Conservation (phyloP, 352 stramenopile species). For the Globisporangium nunn region DNA sequence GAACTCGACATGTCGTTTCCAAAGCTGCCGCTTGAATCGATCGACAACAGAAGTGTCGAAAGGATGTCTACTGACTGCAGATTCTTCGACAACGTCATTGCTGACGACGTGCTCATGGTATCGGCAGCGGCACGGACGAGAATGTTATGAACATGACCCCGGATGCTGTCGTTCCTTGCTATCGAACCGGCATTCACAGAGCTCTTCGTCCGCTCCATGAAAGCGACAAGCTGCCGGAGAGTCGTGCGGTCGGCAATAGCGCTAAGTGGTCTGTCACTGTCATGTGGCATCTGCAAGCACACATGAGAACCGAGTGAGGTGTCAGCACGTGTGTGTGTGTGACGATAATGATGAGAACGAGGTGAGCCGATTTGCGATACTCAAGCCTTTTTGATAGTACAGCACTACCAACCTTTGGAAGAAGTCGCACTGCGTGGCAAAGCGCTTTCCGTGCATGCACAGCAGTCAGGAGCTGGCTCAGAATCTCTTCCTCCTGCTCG, state of each 20-base stretch:
- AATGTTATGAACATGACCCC: constrained; percentile 54
- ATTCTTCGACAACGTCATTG: constrained; percentile 46
- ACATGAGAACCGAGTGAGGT: neutral
- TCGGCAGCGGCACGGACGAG: constrained; percentile 43
- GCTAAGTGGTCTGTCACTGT: constrained; percentile 34
- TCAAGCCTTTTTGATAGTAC: neutral
- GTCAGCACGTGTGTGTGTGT: neutral
- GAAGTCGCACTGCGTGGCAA: constrained; percentile 60
- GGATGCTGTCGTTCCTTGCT: neutral
- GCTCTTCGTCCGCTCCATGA: constrained; percentile 18
- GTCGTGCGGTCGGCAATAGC: constrained; percentile 55
- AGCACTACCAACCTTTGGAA: constrained; percentile 23
- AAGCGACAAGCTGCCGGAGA: constrained; percentile 64
- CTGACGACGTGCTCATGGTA: constrained; percentile 25
- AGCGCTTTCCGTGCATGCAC: constrained; percentile 64
- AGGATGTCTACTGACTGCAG: constrained; percentile 43
- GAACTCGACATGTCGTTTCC: neutral
- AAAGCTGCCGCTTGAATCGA: constrained; percentile 22
- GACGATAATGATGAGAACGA: too few relatives aligned
- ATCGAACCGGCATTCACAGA: constrained; percentile 1
- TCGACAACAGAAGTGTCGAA: constrained; percentile 41
- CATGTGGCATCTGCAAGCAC: constrained; percentile 9
- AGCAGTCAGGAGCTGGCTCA: constrained; percentile 57
- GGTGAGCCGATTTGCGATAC: neutral
- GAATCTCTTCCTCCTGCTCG: constrained; percentile 47